Evolutionary conservation across 129 eudicot species (phyloP), one percentile per base, ranked within the genome.

Genomic region (Centrapalus pauciflorus): DNA sequence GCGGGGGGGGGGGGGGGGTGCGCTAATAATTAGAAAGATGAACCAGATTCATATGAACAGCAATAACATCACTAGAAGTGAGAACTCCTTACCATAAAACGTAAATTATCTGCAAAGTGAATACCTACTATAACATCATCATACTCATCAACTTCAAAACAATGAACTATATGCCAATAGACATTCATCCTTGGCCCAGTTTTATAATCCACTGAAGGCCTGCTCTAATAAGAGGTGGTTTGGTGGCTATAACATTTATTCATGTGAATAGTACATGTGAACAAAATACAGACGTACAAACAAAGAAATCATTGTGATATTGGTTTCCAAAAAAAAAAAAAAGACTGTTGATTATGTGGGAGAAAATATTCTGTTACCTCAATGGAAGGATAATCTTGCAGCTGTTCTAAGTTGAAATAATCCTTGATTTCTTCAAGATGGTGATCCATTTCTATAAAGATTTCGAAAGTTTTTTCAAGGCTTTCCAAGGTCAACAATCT

Each of bases 391-490:
- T 56, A 41, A 21, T 65, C 60, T 61, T 67, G 78, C 51, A 48
- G 55, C 45, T 60, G 50, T 58, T 81, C 82, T 8, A 76, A 63
- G 70, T 68, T 75, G 37, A 79, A 62, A 66, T 8, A 64, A 30
- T 64, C 72, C 74, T 33, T 37, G 38, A 84, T 75, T 61, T 74
- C 81, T 20, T 64, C 69, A 68, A 84, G 83, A 48, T 82, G 40
- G 34, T 26, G 56, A 50, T 82, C 84, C 64, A 88, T 77, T 49
- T 71, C 79, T 46, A 62, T 74, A 45, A 88, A 74, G 81, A 76
- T 66, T 62, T 72, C 82, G 27, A 79, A 4, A 54, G 79, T 82
- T 66, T 70, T 71, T 76, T 55, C 66, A 62, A 73, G 75, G 34
- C 86, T 64, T 29, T 68, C 46, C 34, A 67, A 57, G 63, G 79